Conservation (phyloP, 1,284 basidiomycete species). For the Thelephora terrestris region DNA sequence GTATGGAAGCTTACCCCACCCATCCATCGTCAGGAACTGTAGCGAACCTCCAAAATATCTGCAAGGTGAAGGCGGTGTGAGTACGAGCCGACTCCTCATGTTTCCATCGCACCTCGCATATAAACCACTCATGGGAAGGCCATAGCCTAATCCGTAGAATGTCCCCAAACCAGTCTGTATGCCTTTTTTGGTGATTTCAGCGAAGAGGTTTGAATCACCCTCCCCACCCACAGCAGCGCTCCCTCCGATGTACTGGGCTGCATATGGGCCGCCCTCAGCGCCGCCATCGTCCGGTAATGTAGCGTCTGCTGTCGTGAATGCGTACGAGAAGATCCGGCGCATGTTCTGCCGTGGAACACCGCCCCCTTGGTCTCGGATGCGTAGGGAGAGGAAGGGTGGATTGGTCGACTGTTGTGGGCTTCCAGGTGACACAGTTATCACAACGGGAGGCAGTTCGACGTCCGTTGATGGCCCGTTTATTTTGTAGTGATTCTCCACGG, state of each 20-base stretch:
- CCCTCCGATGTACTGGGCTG: slow-evolving; percentile 62
- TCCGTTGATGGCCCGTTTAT: slow-evolving; percentile 27
- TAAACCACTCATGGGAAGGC: slow-evolving; percentile 75
- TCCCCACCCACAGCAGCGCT: slow-evolving; percentile 48
- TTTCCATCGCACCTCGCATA: slow-evolving; percentile 49
- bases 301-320: slow-evolving; percentile 68
- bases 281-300: slow-evolving; percentile 31
- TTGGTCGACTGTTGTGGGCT: slow-evolving; percentile 7
- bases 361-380: slow-evolving; percentile 80
- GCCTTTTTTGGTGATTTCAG: slow-evolving; percentile 66
- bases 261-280: slow-evolving; percentile 55
- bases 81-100: no score
- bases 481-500: slow-evolving; percentile 64
- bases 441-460: slow-evolving; percentile 48
- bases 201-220: slow-evolving; percentile 48
- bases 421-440: slow-evolving; percentile 58
- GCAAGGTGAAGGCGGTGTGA: neutral
- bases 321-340: slow-evolving; percentile 78
- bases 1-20: slow-evolving; percentile 51
- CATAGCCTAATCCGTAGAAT: slow-evolving; percentile 77
- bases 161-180: slow-evolving; percentile 68
- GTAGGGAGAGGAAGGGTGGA: slow-evolving; percentile 56
- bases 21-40: slow-evolving; percentile 67
- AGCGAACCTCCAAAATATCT: slow-evolving; percentile 75
- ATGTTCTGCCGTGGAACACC: slow-evolving; percentile 71